Evolutionary conservation across 192 early-diverging fungal genomes (phyloP), one percentile per base, ranked within the genome.

Genomic region (Linnemannia zychae): DNA sequence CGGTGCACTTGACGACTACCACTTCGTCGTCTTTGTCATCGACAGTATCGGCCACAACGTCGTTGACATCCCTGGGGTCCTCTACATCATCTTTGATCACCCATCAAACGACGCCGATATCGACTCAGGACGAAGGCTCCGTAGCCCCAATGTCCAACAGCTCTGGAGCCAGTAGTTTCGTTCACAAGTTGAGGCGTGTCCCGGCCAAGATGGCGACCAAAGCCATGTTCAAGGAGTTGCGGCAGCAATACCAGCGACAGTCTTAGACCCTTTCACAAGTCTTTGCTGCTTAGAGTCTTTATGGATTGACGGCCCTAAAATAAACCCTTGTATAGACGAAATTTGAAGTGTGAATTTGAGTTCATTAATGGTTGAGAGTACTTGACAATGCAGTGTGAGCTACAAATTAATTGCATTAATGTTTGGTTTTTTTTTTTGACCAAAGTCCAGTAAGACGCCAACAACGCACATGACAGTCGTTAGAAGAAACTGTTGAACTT

Each of bases 161-260:
- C 16, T n/a, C 24, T 36, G 40, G 47, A 0, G 53, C 31, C 15
- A 38, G 74, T 5, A 73, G 77, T 1, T 72, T 63, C 57, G 31
- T 85, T 9, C 83, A 79, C 74, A 85, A 85, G 74, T 18, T 85
- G 28, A 48, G 73, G 9, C 77, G 83, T 11, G 83, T 85, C 49
- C 83, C 83, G 13, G 83, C 83, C 6, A 85, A 85, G 65, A 79
- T 85, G 73, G 83, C 83, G 24, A 72, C 83, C 48, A 85, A 85
- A 34, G 83, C 83, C 68, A 85, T 85, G 83, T 85, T 85, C 70
- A 85, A 85, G 50, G 74, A 76, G 33, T 17, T 84, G 53, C 82
- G 72, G 28, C 74, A 63, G 63, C 75, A 67, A n/a, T 47, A 76
- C 16, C 72, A 37, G 2, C 67, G 40, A 16, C 75, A 33, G 46